phyloP scores from a whole-genome alignment of 106 monocot genomes.

The Ottelia alismoides region DNA sequence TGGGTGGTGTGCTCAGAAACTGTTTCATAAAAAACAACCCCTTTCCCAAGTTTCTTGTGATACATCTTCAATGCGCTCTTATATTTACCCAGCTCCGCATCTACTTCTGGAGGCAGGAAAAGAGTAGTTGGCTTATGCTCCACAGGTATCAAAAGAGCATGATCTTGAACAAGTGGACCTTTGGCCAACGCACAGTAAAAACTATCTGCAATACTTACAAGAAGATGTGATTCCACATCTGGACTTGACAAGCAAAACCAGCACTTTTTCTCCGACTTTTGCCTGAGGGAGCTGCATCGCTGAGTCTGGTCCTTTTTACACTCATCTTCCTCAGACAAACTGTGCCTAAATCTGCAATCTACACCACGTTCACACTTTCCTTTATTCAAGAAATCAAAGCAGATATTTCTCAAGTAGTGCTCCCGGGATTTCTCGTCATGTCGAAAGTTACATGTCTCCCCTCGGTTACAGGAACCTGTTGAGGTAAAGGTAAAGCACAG shows the following conservation, averaged over 20 bases:
- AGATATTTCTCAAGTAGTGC: slow-evolving; percentile 75
- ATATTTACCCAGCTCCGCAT: slow-evolving; percentile 54
- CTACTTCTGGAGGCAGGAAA: slow-evolving; percentile 42
- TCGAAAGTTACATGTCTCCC: slow-evolving; percentile 55
- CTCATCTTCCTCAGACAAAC: slow-evolving; percentile 37
- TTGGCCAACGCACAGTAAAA: slow-evolving; percentile 94
- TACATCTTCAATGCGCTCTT: slow-evolving; percentile 45
- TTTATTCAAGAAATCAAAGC: slow-evolving; percentile 97
- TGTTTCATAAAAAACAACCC: slow-evolving; percentile 77
- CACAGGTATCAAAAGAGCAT: slow-evolving; percentile 73
- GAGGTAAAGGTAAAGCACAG: slow-evolving; percentile 90
- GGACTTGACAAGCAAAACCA: slow-evolving; percentile 99
- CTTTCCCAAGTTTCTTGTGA: slow-evolving; percentile 56
- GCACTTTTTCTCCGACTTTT: slow-evolving; percentile 45
- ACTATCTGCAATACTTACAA: slow-evolving; percentile 62
- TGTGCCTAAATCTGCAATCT: slow-evolving; percentile 76
- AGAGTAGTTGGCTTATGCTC: slow-evolving; percentile 83
- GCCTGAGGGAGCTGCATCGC: slow-evolving; percentile 9
- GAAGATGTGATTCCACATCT: slow-evolving; percentile 76
- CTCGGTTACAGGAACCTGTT: slow-evolving; percentile 58
- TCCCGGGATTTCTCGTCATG: slow-evolving; percentile 68
- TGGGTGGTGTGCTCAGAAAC: slow-evolving; percentile 52
- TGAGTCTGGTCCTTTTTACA: neutral
- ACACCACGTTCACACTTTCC: slow-evolving; percentile 88
- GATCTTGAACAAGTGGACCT: slow-evolving; percentile 75